Conservation (phyloP, 371 early-diverging fungal genomes). For the Chytridiales sp. region DNA sequence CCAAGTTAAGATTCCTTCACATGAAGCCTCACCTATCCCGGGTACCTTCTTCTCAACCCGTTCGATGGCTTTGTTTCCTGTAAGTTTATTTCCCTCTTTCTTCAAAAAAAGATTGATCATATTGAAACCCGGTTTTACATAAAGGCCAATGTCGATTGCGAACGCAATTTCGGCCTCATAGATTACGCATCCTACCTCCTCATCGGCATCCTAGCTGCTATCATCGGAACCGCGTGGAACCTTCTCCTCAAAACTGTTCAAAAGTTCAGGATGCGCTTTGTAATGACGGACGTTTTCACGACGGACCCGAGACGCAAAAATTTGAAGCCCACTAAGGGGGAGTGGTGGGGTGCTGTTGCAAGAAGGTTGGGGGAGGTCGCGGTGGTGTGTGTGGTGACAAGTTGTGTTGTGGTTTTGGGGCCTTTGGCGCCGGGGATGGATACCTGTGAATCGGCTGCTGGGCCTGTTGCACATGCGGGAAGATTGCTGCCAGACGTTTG, state of each 20-base stretch:
- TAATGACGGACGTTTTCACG: no score
- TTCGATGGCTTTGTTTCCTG: constrained; percentile 22
- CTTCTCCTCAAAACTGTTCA: not conserved
- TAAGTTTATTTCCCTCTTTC: constrained; percentile 4
- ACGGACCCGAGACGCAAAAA: no score
- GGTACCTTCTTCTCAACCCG: constrained; percentile 7
- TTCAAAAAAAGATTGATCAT: not conserved
- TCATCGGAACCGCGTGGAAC: constrained; percentile 25
- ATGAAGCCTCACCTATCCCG: no score
- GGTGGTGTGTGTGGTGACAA: constrained; percentile 32
- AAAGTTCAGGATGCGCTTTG: no score
- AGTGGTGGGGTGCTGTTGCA: not conserved
- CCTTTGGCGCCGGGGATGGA: constrained; percentile 26
- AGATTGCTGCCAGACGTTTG: constrained; percentile 11
- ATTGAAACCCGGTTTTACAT: not conserved
- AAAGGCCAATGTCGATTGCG: constrained; percentile 16
- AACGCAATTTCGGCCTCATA: not conserved
- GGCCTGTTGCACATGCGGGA: constrained; percentile 21
- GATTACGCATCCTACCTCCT: constrained; percentile 23
- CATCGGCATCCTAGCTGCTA: constrained; percentile 25
- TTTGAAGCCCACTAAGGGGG: not conserved
- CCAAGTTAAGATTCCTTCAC: constrained; percentile 4
- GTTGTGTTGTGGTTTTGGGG: constrained; percentile 27
- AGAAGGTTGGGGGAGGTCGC: constrained; percentile 30
- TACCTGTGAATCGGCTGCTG: constrained; percentile 14